Evolutionary conservation across 2,329 filamentous ascomycete genomes (phyloP).

Genomic region (Fusarium oligoseptatum): DNA sequence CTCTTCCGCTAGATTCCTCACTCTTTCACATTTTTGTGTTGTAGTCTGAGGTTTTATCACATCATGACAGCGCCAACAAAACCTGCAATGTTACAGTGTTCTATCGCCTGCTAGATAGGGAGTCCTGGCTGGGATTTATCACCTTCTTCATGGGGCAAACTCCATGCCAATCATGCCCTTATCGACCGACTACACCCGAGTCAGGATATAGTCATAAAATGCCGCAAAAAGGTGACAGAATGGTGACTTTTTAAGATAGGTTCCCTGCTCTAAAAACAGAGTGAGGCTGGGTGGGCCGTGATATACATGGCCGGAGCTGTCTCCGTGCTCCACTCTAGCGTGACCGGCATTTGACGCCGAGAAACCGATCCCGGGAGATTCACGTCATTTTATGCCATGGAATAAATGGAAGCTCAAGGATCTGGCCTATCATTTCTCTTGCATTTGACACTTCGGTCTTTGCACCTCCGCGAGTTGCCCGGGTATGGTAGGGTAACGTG

Average conservation of each 20-base stretch:
- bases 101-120: background rate
- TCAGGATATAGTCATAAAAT: background rate
- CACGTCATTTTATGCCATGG: background rate
- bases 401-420: background rate
- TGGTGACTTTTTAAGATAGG: background rate
- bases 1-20: background rate
- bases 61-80: background rate
- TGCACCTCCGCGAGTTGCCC: background rate
- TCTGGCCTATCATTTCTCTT: background rate
- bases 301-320: background rate
- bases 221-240: background rate
- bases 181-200: background rate
- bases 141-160: background rate
- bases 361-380: conserved; percentile 1
- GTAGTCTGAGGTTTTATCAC: too few relatives aligned
- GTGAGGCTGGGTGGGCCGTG: background rate
- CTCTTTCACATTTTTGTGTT: background rate
- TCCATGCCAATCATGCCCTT: background rate
- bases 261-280: background rate
- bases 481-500: background rate
- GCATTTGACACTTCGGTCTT: background rate
- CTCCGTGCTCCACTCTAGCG: conserved; percentile 2
- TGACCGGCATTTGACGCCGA: background rate
- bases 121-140: background rate
- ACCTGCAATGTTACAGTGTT: background rate